phyloP scores from a whole-genome alignment of 495 filamentous ascomycete genomes.

The Lichenothelia convexa region DNA sequence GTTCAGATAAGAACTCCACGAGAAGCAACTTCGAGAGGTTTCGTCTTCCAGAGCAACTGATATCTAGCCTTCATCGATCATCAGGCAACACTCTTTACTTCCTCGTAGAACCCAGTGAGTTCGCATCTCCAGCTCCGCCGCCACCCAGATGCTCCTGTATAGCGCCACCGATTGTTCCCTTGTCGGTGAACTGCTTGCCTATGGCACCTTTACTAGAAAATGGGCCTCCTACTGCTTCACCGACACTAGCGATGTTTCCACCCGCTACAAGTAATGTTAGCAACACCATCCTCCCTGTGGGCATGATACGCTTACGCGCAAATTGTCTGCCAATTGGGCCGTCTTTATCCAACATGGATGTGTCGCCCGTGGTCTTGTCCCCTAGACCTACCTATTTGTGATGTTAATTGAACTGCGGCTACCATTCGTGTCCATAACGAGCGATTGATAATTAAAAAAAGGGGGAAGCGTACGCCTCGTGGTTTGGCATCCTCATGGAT shows the following conservation, averaged over 20 bases:
- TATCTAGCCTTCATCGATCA: too few species aligned
- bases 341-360: slow-evolving; percentile 3
- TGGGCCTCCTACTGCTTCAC: slow-evolving; percentile 35
- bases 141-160: slow-evolving; percentile 25
- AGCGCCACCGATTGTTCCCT: slow-evolving; percentile 23
- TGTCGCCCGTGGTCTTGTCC: slow-evolving; percentile 8
- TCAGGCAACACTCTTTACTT: too few species aligned
- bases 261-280: slow-evolving; percentile 19
- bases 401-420: too few species aligned
- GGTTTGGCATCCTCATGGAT: slow-evolving; percentile 10
- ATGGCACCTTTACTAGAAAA: slow-evolving; percentile 27
- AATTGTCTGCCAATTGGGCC: slow-evolving; percentile 7
- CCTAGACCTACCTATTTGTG: slow-evolving; percentile 3
- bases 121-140: too few species aligned
- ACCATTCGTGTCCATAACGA: not conserved
- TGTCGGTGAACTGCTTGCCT: slow-evolving; percentile 26
- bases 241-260: slow-evolving; percentile 31
- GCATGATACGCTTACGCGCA: slow-evolving; percentile 1
- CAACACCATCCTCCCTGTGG: not conserved
- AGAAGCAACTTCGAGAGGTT: too few species aligned
- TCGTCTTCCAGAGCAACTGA: too few species aligned
- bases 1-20: too few species aligned
- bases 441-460: not conserved
- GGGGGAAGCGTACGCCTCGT: not conserved
- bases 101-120: too few species aligned